Evolutionary conservation across 805 yeast genomes (phyloP), one percentile per base, ranked within the genome.

Genomic region (Lipomyces yamadae): DNA sequence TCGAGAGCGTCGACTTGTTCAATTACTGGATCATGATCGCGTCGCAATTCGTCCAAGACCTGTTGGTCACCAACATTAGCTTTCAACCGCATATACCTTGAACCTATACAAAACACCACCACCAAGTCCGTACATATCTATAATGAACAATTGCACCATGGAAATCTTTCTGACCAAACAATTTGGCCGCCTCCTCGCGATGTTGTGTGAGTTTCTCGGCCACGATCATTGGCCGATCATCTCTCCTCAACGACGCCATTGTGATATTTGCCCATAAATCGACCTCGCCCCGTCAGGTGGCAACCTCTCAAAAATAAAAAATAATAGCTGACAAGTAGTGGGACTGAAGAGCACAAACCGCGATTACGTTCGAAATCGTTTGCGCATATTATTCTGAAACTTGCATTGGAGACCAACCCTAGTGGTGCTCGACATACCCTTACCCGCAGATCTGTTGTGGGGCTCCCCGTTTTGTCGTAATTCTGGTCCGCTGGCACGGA

Each of bases 11-110:
- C 48, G 48, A n/a, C 10, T 6, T 42, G 24, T 10, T 7, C 24
- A 15, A 24, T 24, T 24, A 24, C 24, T 24, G 3, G 24, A 5
- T 18, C 8, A 42, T 42, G 48, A 7, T 18, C n/a, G 48, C 5
- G 48, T 42, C 48, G 48, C 48, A n/a, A 42, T 15, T 15, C 48
- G 48, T 42, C 48, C 29, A 42, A 42, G 48, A n/a, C 48, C 48
- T 42, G 48, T 7, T 4, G 15, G 24, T 24, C 24, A 24, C 24
- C 24, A 18, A 42, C n/a, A n/a, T 42, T 24, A 42, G 48, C 48
- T n/a, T 37, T 42, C 48, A 42, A 18, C 48, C 48, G 18, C 48
- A 42, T 2, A 42, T 6, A 42, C 18, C 15, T 5, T 11, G 3
- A 15, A n/a, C 24, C 18, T 24, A 24, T 24, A 24, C 24, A 24